These are phyloP conservation scores for Claviceps africana DNA, from an alignment of 2,329 filamentous ascomycete species.

Conservation along the genomic window DNA sequence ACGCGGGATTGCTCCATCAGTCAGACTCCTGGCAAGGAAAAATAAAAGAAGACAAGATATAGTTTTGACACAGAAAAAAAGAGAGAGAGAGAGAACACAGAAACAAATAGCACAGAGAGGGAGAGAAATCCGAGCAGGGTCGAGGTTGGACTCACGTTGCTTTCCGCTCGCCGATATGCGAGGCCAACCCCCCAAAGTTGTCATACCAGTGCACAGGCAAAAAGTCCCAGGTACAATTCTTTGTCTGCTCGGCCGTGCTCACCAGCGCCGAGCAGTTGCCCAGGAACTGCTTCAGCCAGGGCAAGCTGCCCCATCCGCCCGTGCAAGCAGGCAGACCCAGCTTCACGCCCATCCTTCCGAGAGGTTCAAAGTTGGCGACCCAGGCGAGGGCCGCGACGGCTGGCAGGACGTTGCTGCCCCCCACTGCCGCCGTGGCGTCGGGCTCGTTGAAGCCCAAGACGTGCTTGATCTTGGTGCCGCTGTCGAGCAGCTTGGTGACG, in stretches of 20 bases:
- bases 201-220: slow-evolving; percentile 56
- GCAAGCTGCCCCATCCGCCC: slow-evolving; percentile 42
- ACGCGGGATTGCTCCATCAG: background rate
- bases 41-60: too few species aligned
- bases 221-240: slow-evolving; percentile 49
- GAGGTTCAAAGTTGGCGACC: slow-evolving; percentile 57
- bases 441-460: slow-evolving; percentile 73
- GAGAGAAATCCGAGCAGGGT: too few species aligned
- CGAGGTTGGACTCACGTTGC: slow-evolving; percentile 16
- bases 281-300: slow-evolving; percentile 55
- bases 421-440: slow-evolving; percentile 39
- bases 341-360: slow-evolving; percentile 49
- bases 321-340: slow-evolving; percentile 60
- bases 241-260: slow-evolving; percentile 22
- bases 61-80: too few species aligned
- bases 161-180: slow-evolving; percentile 43
- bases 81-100: too few species aligned
- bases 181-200: slow-evolving; percentile 53
- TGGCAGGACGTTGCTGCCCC: slow-evolving; percentile 50
- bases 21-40: too few species aligned
- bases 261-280: slow-evolving; percentile 47
- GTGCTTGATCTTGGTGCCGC: slow-evolving; percentile 45
- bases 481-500: slow-evolving; percentile 39
- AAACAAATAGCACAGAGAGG: too few species aligned
- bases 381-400: slow-evolving; percentile 50